A percentile compares a stretch with the other conserved stretches of the same genome.
These are phyloP conservation scores for Phytophthora agathidicida DNA, from an alignment of 352 stramenopile genomes.

Conservation along the genomic window DNA sequence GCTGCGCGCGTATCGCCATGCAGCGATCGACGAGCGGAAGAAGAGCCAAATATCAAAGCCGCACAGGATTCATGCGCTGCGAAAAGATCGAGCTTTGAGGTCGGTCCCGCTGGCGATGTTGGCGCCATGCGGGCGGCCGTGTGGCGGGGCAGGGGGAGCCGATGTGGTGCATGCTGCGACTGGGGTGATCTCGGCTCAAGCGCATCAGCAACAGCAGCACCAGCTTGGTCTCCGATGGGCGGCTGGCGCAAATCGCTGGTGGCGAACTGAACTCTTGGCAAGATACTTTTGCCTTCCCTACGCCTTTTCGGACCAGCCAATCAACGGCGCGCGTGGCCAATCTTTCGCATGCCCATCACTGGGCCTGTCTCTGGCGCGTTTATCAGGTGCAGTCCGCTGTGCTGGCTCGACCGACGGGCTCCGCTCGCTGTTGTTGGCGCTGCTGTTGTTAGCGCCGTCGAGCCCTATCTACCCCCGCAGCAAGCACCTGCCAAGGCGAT, in stretches of 20 bases:
- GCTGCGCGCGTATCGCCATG: neutral
- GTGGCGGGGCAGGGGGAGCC: neutral
- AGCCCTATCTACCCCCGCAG: conserved; percentile 13
- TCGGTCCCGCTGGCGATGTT: too few species aligned
- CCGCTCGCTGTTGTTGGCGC: neutral
- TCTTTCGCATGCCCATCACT: conserved; percentile 28
- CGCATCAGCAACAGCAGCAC: too few species aligned
- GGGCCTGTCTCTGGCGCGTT: conserved; percentile 23
- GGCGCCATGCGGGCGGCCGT: too few species aligned
- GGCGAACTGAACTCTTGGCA: conserved; percentile 28
- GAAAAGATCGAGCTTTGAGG: conserved; percentile 9
- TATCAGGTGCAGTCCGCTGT: conserved; percentile 26
- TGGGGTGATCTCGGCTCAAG: too few species aligned
- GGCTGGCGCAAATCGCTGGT: conserved; percentile 16
- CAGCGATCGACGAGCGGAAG: conserved; percentile 19
- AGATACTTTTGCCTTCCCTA: conserved; percentile 36
- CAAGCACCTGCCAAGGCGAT: conserved; percentile 20
- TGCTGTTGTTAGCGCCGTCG: neutral
- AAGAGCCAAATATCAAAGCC: conserved; percentile 1
- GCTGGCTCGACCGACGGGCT: conserved; percentile 18
- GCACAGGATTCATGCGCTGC: neutral
- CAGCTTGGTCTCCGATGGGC: neutral
- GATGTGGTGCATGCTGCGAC: too few species aligned
- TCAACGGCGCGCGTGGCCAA: conserved; percentile 6
- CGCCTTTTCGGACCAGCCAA: conserved; percentile 32